phyloP scores from a whole-genome alignment of 78 protist species.

The Pigoraptor vietnamica region DNA sequence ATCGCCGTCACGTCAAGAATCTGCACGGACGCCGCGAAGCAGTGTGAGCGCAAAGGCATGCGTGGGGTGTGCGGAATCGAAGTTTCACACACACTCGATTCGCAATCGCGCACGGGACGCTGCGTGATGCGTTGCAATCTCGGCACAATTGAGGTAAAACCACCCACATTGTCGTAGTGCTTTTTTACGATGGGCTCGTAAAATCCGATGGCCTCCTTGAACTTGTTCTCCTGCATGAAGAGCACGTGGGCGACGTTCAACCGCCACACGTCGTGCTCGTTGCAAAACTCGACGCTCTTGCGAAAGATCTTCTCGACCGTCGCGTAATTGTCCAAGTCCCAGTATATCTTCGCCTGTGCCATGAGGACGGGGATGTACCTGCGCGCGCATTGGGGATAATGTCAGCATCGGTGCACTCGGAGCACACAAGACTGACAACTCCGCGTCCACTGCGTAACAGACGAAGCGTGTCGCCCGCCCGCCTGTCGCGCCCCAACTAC shows the following conservation, averaged over 20 bases:
- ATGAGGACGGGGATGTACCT: conserved; percentile 70
- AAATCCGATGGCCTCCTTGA: conserved; percentile 59
- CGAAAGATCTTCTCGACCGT: conserved; percentile 60
- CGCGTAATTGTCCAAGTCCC: conserved; percentile 67
- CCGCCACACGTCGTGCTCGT: conserved; percentile 69
- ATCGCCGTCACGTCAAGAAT: conserved; percentile 56
- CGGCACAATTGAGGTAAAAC: too few species aligned
- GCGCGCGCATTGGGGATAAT: background rate
- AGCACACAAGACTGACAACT: too few species aligned
- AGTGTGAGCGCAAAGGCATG: background rate
- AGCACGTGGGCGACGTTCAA: conserved; percentile 77
- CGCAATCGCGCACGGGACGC: too few species aligned
- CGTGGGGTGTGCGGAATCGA: too few species aligned
- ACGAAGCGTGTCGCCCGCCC: too few species aligned
- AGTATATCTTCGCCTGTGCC: conserved; percentile 71
- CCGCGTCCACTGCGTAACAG: too few species aligned
- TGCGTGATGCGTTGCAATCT: too few species aligned
- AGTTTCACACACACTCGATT: too few species aligned
- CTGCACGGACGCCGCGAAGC: background rate
- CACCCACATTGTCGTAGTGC: conserved; percentile 5
- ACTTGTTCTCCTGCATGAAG: conserved; percentile 67
- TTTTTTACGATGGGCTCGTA: conserved; percentile 68
- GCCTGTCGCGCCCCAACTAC: too few species aligned
- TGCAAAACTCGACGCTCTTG: conserved; percentile 55
- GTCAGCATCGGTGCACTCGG: too few species aligned